Evolutionary conservation across 106 monocot genomes (phyloP), one percentile per base, ranked within the genome.

Genomic region (Chionographis japonica): DNA sequence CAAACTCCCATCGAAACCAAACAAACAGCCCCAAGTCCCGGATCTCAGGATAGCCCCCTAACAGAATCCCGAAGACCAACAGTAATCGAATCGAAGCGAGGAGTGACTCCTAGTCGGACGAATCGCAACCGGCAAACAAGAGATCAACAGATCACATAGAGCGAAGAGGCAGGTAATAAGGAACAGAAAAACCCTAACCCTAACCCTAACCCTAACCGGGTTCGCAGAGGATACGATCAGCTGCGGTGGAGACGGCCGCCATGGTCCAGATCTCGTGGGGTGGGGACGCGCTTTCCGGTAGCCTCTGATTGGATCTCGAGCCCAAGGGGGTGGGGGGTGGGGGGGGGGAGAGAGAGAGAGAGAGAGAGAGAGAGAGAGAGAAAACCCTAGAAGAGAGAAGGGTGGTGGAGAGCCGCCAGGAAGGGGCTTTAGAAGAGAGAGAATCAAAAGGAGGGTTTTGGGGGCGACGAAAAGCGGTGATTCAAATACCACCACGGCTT

Each of bases 401-500:
- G 27, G 50, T 4, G 40, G 53, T 19, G 40, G 46, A 62, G 56
- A 70, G 78, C 78, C 78, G 83, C 78, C 74, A 65, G 38, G 52
- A 58, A 50, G 49, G 63, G 37, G 49, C n/a, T 11, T 4, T 17
- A 37, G 20, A 35, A 38, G 61, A 37, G 63, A 42, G 59, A 20
- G 39, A 40, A 18, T 52, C 37, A 49, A 4, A 17, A 15, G 50
- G 51, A 64, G 65, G 56, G 62, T 71, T 59, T 20, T 65, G 65
- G 38, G 41, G 46, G 50, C 40, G 59, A 50, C 12, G 59, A 40
- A 75, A 73, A 82, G 74, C 82, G 75, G 82, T 85, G 81, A 81
- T 74, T 81, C 81, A 85, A 81, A 81, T 85, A 81, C 56, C 60
- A 62, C 73, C 77, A 67, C 81, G 80, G 76, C 56, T 77, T 27